Evolutionary conservation across 495 filamentous ascomycete species (phyloP).

Genomic region (Copromyces sp.): DNA sequence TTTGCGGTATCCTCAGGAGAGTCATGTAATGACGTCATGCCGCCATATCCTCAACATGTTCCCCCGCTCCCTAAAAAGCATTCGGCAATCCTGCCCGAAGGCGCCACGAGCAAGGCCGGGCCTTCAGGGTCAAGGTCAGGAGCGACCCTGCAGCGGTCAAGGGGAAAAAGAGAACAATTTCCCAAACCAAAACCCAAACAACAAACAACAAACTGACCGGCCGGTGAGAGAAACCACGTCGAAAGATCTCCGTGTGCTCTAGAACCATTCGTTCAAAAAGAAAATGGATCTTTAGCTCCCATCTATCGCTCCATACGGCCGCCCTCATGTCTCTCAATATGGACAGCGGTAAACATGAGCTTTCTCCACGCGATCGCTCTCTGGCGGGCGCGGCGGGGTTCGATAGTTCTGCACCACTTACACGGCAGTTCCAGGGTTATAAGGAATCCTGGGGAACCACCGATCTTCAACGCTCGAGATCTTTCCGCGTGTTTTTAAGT

Average conservation of each 20-base stretch:
- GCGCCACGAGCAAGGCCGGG: background rate
- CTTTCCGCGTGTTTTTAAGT: too few species aligned
- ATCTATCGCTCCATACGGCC: background rate
- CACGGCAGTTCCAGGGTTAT: background rate
- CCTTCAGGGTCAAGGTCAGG: background rate
- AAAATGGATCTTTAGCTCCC: background rate
- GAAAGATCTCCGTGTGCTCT: background rate
- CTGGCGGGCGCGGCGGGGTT: too few species aligned
- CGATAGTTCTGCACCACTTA: background rate
- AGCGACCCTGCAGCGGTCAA: background rate
- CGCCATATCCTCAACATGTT: background rate
- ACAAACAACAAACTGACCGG: background rate
- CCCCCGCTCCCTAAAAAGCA: background rate
- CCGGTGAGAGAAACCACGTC: background rate
- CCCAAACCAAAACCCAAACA: background rate
- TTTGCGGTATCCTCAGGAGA: background rate
- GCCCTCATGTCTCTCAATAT: background rate
- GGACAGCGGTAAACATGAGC: background rate
- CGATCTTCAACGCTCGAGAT: background rate
- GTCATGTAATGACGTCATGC: background rate
- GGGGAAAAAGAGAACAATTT: background rate
- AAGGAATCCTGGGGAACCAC: background rate
- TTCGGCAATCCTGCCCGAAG: background rate
- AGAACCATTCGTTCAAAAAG: background rate
- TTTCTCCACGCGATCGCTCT: background rate